phyloP scores from a whole-genome alignment of 768 basidiomycete species.

The Psilocybe cubensis region DNA sequence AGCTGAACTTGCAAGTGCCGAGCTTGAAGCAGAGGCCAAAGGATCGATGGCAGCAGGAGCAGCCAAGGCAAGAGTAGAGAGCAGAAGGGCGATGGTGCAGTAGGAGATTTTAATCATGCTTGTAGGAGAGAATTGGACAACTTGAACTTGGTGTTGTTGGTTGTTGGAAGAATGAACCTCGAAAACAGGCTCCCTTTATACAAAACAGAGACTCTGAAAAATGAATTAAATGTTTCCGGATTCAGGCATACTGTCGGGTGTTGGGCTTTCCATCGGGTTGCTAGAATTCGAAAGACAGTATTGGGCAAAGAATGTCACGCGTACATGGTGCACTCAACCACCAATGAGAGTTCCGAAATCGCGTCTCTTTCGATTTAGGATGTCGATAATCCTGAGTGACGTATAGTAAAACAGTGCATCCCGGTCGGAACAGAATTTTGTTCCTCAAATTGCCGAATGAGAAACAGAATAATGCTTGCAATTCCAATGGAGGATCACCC shows the following conservation, averaged over 20 bases:
- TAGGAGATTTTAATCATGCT: conserved; percentile 41
- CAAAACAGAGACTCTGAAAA: neutral
- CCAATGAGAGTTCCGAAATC: conserved; percentile 2
- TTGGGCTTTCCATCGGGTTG: neutral
- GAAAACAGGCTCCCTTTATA: conserved; percentile 21
- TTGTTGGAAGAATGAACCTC: neutral
- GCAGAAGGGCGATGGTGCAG: conserved; percentile 37
- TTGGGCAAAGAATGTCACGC: neutral
- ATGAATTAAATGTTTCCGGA: neutral
- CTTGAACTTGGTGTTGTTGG: conserved; percentile 1
- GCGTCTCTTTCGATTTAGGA: conserved; percentile 1
- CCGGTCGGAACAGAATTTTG: neutral
- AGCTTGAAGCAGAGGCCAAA: conserved; percentile 16
- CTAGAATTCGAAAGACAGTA: neutral
- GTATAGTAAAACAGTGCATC: neutral
- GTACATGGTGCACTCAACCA: neutral
- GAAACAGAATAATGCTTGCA: neutral
- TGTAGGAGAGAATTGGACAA: conserved; percentile 2
- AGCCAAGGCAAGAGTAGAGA: conserved; percentile 28
- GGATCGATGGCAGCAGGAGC: conserved; percentile 22
- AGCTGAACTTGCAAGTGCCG: neutral
- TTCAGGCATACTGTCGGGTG: neutral
- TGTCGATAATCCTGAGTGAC: conserved; percentile 9
- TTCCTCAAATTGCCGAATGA: conserved; percentile 19
- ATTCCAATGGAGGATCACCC: neutral